Evolutionary conservation across 768 basidiomycete genomes (phyloP).

Genomic region (Chalciporus chontae): DNA sequence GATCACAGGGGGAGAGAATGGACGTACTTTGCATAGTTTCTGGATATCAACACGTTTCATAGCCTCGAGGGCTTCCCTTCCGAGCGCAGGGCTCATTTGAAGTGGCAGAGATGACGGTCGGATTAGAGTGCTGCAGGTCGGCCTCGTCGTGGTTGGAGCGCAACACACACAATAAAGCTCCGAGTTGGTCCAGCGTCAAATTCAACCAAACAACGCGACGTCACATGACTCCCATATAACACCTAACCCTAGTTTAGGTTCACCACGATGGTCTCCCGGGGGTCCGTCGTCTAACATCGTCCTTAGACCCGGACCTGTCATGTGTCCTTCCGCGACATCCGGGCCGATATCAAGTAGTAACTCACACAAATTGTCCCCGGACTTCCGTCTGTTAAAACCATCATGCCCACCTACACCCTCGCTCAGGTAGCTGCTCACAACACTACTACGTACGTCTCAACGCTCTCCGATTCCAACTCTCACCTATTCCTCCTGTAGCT

Average conservation of each 20-base stretch:
- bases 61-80: constrained; percentile 45
- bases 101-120: constrained; percentile 9
- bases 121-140: constrained; percentile 5
- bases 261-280: too few species aligned
- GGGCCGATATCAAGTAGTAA: not conserved
- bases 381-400: not conserved
- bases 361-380: not conserved
- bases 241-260: constrained; percentile 1
- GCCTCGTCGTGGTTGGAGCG: constrained; percentile 40
- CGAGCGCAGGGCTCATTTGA: constrained; percentile 40
- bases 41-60: constrained; percentile 57
- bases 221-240: constrained; percentile 31
- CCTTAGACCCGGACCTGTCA: not conserved
- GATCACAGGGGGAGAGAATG: constrained; percentile 11
- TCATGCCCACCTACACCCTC: constrained; percentile 43
- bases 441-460: constrained; percentile 40
- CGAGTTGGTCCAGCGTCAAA: not conserved
- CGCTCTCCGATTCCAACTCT: constrained; percentile 1
- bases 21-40: constrained; percentile 55
- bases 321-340: not conserved
- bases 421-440: constrained; percentile 62
- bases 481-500: constrained; percentile 38
- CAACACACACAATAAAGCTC: constrained; percentile 39
- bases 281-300: too few species aligned
- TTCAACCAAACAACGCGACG: constrained; percentile 49